Evolutionary conservation across 2,329 filamentous ascomycete species (phyloP), one percentile per base, ranked within the genome.

Genomic region (Colletotrichum plurivorum): DNA sequence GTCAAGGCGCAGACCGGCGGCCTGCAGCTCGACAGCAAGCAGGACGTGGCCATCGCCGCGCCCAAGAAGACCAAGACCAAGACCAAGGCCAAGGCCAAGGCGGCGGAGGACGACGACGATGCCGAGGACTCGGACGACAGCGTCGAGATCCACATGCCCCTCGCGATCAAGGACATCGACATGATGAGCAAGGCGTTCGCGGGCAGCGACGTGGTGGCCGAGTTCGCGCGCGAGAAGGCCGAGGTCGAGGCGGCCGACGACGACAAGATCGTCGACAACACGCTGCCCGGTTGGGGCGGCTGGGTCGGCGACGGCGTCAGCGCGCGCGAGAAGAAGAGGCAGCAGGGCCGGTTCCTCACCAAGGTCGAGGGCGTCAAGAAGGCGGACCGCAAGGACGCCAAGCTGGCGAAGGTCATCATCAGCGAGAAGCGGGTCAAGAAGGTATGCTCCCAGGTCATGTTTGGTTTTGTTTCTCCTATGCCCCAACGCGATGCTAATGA

Each of bases 391-490:
- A 92, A 93, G 81, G 96, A 98, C 76, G 89, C 89, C 62, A 95
- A 93, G 81, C 82, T 97, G 70, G 90, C 93, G 61, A 89, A 89
- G 71, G 95, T 98, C 13, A 97, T 98, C 69, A 92, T 99, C 75
- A 97, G 93, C 76, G 94, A 99, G 88, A 97, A 95, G 85, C 87
- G 90, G 22, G 86, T 94, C 69, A 95, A 94, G 82, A 98, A 98
- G 90, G 92, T 93, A 36, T 10, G 31, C 10, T 10, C 10, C 31
- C 81, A 79, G 82, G 53, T 4, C 15, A 18, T 48, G 4, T n/a
- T 16, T 27, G 27, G 63, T 39, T 60, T 27, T 12, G 16, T 18
- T 16, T 18, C 48, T 25, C 22, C 22, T 25, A 25, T 25, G 22
- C 52, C 18, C n/a, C n/a, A 4, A 31, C 13, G 13, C 36, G 6